phyloP scores from a whole-genome alignment of 2,329 filamentous ascomycete genomes.

The Exophiala lecanii-corni region DNA sequence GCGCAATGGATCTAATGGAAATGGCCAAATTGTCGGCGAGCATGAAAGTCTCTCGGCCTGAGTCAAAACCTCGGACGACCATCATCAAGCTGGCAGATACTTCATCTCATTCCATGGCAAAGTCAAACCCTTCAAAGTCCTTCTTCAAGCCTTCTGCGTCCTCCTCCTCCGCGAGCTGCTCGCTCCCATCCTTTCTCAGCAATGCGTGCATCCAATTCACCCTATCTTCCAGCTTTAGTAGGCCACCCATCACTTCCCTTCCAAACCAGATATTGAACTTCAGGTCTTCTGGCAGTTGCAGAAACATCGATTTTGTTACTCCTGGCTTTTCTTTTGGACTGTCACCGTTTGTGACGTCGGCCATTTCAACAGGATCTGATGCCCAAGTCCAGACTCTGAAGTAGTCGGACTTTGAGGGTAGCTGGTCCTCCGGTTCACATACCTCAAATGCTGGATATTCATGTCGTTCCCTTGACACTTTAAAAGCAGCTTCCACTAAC shows the following conservation, averaged over 20 bases:
- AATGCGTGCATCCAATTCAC: slow-evolving; percentile 78
- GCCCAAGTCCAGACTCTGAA: slow-evolving; percentile 80
- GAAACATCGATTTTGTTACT: slow-evolving; percentile 53
- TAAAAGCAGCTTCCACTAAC: slow-evolving; percentile 82
- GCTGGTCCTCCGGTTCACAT: slow-evolving; percentile 36
- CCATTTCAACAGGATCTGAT: slow-evolving; percentile 17
- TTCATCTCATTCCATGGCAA: slow-evolving; percentile 59
- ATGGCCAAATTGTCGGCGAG: too few relatives aligned
- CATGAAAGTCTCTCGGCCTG: too few relatives aligned
- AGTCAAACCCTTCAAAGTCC: slow-evolving; percentile 83
- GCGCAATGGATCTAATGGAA: too few relatives aligned
- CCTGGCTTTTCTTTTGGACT: slow-evolving; percentile 8
- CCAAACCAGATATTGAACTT: slow-evolving; percentile 91
- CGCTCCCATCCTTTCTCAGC: slow-evolving; percentile 74
- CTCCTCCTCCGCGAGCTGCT: slow-evolving; percentile 56
- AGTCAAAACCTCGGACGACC: too few relatives aligned
- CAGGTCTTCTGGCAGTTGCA: slow-evolving; percentile 66
- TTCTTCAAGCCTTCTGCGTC: slow-evolving; percentile 63
- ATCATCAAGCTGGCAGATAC: too few relatives aligned
- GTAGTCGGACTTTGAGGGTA: slow-evolving; percentile 54
- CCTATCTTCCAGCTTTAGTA: slow-evolving; percentile 74
- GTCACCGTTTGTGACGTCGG: slow-evolving; percentile 20
- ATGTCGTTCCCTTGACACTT: slow-evolving; percentile 76
- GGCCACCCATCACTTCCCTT: slow-evolving; percentile 78
- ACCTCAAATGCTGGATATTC: slow-evolving; percentile 52